Base-by-base conservation (phyloP, 192 early-diverging fungal genomes). In the Mortierella hygrophila region DNA sequence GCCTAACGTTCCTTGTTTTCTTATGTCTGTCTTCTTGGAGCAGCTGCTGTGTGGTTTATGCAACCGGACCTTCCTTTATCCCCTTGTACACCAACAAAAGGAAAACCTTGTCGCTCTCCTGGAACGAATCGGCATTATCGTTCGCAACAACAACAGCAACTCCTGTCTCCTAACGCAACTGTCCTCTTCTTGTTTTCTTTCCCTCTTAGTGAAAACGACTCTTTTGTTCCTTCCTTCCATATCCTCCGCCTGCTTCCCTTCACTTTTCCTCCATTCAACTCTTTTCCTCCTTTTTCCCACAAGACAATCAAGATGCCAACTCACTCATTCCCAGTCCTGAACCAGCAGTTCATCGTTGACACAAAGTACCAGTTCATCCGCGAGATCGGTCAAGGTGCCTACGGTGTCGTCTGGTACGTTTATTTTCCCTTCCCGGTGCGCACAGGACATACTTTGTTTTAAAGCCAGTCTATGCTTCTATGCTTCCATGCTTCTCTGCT, bases 371-470 rank as follows among this genome's bases (percentile, higher is more conserved):
- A 91, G 77, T 91, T 97, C 75, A 83, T 94, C 63, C 90, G 95
- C 37, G 96, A 97, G 82, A 91, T 98, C 75, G 97, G 97, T n/a
- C 94, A 96, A 79, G 97, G 97, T 52, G 97, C 97, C 60, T 98
- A 98, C 80, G 97, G 97, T 57, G 88, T 97, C 65, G 97, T 98
- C 23, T 97, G 95, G 97, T 97, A 93, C 42, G 93, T 77, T n/a
- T n/a, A 15, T 21, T 63, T 42, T 23, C 38, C 41, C 18, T 18
- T 70, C 8, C 20, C 18, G 0, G 60, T 65, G 60, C 60, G 60
- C 60, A 65, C 60, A 65, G 60, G 60, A 65, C 60, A 65, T 32
- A 23, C 60, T 32, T 32, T 15, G 26, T 65, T 65, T 65, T 29
- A 65, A 65, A 65, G 60, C 60, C 60, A 65, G 60, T 65, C 60